These are phyloP conservation scores for Agrocybe pediades DNA, from an alignment of 768 basidiomycete species.

Conservation along the genomic window DNA sequence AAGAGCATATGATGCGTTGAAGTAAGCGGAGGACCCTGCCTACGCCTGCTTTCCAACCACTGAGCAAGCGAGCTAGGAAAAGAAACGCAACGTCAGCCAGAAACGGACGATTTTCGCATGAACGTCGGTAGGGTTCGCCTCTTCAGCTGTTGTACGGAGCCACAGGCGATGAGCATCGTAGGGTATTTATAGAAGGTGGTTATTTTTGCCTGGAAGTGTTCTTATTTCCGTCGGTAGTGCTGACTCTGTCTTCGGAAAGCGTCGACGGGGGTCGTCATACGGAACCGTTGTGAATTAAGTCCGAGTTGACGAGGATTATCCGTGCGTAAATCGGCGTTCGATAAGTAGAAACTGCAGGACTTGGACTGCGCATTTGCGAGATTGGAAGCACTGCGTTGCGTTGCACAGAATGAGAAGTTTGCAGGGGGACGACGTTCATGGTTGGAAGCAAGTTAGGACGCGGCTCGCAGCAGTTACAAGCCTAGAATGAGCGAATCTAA, in stretches of 20 bases:
- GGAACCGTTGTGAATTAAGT: too few species aligned
- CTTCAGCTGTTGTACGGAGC: background rate
- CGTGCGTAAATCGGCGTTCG: background rate
- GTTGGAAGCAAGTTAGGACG: too few species aligned
- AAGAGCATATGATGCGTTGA: background rate
- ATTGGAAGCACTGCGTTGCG: too few species aligned
- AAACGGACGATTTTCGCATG: slow-evolving; percentile 31
- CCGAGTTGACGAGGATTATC: background rate
- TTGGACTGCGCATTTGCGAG: too few species aligned
- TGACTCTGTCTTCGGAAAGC: background rate
- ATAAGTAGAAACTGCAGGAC: too few species aligned
- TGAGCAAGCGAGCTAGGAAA: background rate
- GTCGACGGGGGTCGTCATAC: too few species aligned
- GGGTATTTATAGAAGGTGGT: slow-evolving; percentile 2
- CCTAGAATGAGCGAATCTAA: too few species aligned
- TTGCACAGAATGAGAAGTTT: too few species aligned
- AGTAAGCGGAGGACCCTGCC: background rate
- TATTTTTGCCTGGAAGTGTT: background rate
- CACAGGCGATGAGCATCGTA: background rate
- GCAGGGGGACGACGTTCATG: too few species aligned
- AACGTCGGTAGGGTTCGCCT: slow-evolving; percentile 24
- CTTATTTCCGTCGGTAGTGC: slow-evolving; percentile 3
- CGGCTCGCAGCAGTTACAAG: too few species aligned
- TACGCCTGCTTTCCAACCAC: background rate
- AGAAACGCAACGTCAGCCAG: background rate